A percentile compares a stretch with the other conserved stretches of the same genome.
Evolutionary conservation across 306 rosid genomes (phyloP).

Genomic region (Luffa aegyptiaca): DNA sequence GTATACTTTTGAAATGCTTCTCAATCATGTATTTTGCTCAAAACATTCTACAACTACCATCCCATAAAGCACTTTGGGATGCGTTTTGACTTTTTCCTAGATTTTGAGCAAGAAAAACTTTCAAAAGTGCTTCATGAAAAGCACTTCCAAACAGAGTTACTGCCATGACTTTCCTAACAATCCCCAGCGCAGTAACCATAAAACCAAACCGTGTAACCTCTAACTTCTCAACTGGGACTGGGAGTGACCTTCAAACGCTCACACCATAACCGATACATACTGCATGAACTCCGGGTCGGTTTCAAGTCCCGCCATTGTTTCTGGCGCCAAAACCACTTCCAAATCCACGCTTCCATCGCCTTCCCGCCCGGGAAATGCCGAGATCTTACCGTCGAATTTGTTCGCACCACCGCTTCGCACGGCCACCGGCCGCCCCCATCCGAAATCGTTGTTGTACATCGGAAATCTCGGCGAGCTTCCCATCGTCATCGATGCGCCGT

Average conservation of each 20-base stretch:
- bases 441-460: slow-evolving; percentile 78
- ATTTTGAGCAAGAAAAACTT: too few species aligned
- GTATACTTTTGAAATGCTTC: too few species aligned
- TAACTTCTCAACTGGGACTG: background rate
- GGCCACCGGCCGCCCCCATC: slow-evolving; percentile 75
- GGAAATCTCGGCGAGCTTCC: slow-evolving; percentile 93
- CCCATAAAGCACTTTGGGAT: too few species aligned
- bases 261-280: slow-evolving; percentile 30
- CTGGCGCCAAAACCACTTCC: slow-evolving; percentile 75
- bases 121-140: too few species aligned
- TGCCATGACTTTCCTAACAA: too few species aligned
- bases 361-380: slow-evolving; percentile 64
- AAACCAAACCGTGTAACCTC: background rate
- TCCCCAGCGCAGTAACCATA: background rate
- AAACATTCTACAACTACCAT: too few species aligned
- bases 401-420: slow-evolving; percentile 65
- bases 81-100: too few species aligned
- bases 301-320: slow-evolving; percentile 57
- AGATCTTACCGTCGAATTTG: slow-evolving; percentile 86
- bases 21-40: too few species aligned
- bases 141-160: too few species aligned
- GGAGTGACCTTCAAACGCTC: background rate
- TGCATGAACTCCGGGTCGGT: slow-evolving; percentile 69
- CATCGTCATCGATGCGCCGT: slow-evolving; percentile 82
- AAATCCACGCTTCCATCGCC: slow-evolving; percentile 79